Evolutionary conservation across 176 grass and related monocot species (phyloP), one percentile per base, ranked within the genome.

Genomic region (Echinochloa phyllopogon): DNA sequence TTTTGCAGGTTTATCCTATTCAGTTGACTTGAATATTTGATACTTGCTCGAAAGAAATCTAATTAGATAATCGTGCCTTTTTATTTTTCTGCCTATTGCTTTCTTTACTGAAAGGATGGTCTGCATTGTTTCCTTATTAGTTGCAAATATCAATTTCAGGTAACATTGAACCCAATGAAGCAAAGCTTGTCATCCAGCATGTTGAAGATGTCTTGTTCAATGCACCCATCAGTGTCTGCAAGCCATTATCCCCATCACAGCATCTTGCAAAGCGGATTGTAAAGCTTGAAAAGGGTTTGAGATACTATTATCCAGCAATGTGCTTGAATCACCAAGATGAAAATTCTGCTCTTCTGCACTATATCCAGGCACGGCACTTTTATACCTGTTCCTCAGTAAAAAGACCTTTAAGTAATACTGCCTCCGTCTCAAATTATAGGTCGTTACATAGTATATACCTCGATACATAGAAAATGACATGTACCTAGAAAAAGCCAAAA

Each of bases 321-420:
- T 92, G 85, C 65, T 85, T 90, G 36, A 94, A 98, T 92, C 80
- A 81, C 23, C 90, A 85, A 66, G 93, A 98, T 78, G 89, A 94
- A 87, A 98, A 98, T 90, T 98, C 96, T 87, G 84, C 91, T 25
- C 87, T 98, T 53, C 72, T 94, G 88, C 85, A 98, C 36, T 95
- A 93, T 92, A 95, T 94, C 90, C 96, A 98, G 93, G 96, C 94
- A 58, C 51, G 17, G 38, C 29, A 33, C 41, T 88, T 83, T 61
- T 58, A 65, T 66, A 38, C n/a, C 61, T 52, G 49, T 53, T 72
- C 63, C 17, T 63, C 68, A 68, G 60, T 59, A 20, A 61, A 56
- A 42, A 37, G n/a, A 66, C 29, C 52, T 33, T 43, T 80, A 57
- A 74, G 18, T 59, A 61, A 23, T 59, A 33, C 29, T 33, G 29